Percentiles rank a stretch among this genome's conserved stretches.
Conservation (phyloP, 495 filamentous ascomycete species). For the Chaetomidium leptoderma region DNA sequence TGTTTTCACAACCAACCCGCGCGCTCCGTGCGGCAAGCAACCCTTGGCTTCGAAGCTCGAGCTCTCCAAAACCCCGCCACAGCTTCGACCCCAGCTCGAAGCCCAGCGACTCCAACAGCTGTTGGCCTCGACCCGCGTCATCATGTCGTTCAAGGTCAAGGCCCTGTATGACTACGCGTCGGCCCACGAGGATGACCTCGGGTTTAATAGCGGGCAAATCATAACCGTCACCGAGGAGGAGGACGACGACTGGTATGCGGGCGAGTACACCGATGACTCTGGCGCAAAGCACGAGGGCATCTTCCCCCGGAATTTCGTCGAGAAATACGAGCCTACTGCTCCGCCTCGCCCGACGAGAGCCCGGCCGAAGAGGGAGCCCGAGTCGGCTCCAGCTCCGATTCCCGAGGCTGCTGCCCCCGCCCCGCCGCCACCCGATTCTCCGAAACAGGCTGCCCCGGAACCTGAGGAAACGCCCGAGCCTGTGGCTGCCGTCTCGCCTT, state of each 20-base stretch:
- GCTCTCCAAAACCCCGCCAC: conserved; percentile 15
- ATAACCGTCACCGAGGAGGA: conserved; percentile 91
- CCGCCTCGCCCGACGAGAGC: conserved; percentile 77
- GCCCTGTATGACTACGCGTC: conserved; percentile 91
- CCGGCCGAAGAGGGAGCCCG: conserved; percentile 68
- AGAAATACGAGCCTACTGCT: conserved; percentile 85
- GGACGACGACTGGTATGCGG: conserved; percentile 91
- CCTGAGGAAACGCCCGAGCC: conserved; percentile 28
- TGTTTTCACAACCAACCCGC: not conserved
- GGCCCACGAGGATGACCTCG: conserved; percentile 88
- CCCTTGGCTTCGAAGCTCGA: conserved; percentile 9
- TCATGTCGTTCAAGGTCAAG: conserved; percentile 92
- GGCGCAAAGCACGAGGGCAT: conserved; percentile 79
- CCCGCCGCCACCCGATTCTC: conserved; percentile 57
- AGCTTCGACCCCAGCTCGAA: conserved; percentile 4
- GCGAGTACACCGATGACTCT: conserved; percentile 73
- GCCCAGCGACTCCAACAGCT: not conserved
- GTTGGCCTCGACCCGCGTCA: conserved; percentile 19
- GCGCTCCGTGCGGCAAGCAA: not conserved
- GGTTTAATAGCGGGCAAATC: conserved; percentile 77
- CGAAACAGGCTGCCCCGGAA: conserved; percentile 30
- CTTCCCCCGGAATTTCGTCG: conserved; percentile 96
- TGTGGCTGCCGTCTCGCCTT: conserved; percentile 20
- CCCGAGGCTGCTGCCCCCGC: conserved; percentile 66
- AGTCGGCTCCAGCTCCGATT: conserved; percentile 38